Conservation (phyloP, 139 green algal species). For the Trebouxia sp. region DNA sequence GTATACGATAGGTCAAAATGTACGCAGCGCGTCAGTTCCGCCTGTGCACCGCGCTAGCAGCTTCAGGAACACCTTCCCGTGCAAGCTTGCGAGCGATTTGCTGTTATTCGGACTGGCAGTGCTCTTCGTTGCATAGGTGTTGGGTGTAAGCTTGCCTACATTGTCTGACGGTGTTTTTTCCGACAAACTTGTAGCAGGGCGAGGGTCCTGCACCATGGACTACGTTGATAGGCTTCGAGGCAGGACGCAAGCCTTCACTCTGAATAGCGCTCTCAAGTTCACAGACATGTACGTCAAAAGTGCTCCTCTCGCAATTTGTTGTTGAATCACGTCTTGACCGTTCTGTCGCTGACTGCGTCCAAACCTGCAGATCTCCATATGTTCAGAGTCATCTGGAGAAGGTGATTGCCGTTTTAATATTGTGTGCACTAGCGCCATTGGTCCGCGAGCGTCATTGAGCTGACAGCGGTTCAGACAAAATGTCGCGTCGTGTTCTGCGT, state of each 20-base stretch:
- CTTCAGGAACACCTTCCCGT: no score
- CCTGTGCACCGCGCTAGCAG: no score
- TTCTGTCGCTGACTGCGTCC: no score
- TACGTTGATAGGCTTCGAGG: constrained; percentile 13
- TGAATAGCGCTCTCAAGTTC: constrained; percentile 1
- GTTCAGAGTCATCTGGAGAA: constrained; percentile 59
- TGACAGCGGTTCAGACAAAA: neutral
- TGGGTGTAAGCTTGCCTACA: neutral
- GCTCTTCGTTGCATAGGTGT: no score
- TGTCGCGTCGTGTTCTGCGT: neutral
- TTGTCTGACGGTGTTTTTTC: neutral
- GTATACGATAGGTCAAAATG: no score
- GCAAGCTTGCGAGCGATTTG: no score
- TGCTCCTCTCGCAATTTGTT: no score
- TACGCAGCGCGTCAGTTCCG: no score
- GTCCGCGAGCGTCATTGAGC: no score
- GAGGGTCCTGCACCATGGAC: neutral
- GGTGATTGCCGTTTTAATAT: constrained; percentile 13
- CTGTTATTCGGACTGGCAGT: no score
- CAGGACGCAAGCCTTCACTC: neutral
- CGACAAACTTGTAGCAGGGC: neutral
- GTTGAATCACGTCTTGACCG: neutral
- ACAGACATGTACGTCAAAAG: constrained; percentile 21
- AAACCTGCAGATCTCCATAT: constrained; percentile 39
- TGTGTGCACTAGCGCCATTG: neutral